Conservation (phyloP, 2,329 filamentous ascomycete species). For the Apiospora sp. region DNA sequence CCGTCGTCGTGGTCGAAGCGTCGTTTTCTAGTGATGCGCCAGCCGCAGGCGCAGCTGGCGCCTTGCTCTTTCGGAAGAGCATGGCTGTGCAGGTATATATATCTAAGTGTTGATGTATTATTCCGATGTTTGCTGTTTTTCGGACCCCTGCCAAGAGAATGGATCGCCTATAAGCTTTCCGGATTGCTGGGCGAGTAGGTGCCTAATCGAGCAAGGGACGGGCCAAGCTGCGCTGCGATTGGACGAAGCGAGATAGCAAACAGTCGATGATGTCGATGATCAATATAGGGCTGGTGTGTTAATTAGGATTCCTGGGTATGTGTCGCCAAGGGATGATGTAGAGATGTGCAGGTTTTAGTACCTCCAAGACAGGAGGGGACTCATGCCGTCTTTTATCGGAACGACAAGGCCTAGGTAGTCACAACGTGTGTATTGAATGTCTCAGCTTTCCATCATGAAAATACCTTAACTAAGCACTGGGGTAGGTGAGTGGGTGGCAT, state of each 20-base stretch:
- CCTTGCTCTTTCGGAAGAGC: conserved; percentile 20
- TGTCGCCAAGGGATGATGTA: not conserved
- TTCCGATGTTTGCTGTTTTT: not conserved
- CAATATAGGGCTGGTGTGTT: not conserved
- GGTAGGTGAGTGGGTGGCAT: not conserved
- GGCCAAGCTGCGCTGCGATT: conserved; percentile 9
- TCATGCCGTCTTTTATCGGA: conserved; percentile 11
- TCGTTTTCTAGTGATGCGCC: not conserved
- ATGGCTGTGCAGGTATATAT: not conserved
- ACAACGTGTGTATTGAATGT: not conserved
- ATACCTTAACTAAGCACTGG: conserved; percentile 15
- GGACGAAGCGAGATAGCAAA: not conserved
- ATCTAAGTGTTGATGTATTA: not conserved
- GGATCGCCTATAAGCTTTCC: not conserved
- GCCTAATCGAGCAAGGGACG: not conserved
- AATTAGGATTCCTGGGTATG: not conserved
- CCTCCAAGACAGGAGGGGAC: not conserved
- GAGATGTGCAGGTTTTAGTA: not conserved
- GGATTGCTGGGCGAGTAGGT: not conserved
- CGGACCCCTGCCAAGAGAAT: not conserved
- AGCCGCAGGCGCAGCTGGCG: not conserved
- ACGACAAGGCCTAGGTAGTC: not conserved
- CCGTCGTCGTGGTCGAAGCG: not conserved
- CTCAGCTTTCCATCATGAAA: conserved; percentile 18
- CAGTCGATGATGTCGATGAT: not conserved